phyloP scores from a whole-genome alignment of 148 eudicot genomes.

The Arctostaphylos glauca region DNA sequence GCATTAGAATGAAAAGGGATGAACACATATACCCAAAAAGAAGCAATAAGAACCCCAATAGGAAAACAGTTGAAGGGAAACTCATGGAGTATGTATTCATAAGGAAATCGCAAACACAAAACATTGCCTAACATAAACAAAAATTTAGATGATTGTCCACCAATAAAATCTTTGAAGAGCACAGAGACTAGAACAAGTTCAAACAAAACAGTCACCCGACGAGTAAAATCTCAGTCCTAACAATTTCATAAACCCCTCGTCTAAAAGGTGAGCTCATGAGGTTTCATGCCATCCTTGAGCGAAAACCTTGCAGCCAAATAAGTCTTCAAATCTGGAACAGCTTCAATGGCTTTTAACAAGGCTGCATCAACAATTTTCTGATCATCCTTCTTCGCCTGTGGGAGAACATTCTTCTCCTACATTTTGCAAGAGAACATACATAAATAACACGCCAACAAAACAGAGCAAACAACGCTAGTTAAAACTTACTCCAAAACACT shows the following conservation, averaged over 20 bases:
- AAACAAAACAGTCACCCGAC: neutral
- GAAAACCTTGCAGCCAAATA: conserved; percentile 73
- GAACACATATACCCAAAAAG: neutral
- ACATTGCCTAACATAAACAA: neutral
- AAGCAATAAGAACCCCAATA: neutral
- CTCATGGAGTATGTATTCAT: neutral
- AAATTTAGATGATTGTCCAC: conserved; percentile 13
- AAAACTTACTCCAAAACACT: neutral
- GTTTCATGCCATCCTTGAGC: conserved; percentile 66
- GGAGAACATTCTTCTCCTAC: conserved; percentile 58
- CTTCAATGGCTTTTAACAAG: conserved; percentile 53
- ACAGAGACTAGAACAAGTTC: neutral
- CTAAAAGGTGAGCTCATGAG: conserved; percentile 66
- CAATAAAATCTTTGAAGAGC: conserved; percentile 7
- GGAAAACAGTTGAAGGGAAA: neutral
- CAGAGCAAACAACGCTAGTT: neutral
- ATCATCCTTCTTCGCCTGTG: conserved; percentile 61
- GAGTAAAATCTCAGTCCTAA: neutral
- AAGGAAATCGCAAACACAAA: neutral
- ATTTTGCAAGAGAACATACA: neutral
- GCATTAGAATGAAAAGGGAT: neutral
- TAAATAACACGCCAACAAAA: too few relatives aligned
- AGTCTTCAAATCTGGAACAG: conserved; percentile 53
- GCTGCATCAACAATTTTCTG: conserved; percentile 60
- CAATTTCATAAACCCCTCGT: neutral